Evolutionary conservation across 805 yeast genomes (phyloP), one percentile per base, ranked within the genome.

Genomic region (Wickerhamiella kurtzmanii): DNA sequence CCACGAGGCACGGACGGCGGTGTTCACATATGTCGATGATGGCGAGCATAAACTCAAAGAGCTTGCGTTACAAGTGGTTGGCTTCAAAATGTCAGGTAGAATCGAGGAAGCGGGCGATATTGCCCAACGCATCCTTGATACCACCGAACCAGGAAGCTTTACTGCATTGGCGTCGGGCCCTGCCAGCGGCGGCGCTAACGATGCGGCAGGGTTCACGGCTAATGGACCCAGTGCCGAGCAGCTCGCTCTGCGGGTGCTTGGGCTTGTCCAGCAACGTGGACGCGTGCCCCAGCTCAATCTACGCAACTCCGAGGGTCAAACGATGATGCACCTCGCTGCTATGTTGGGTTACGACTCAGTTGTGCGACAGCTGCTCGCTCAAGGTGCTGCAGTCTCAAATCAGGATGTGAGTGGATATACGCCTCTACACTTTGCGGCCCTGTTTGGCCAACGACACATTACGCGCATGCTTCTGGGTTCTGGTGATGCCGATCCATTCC

Each of bases 11-110:
- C 38, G 20, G 4, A 39, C 62, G 54, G 55, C 60, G 2, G 71
- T 84, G 1, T 92, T 92, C 64, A 87, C 97, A 0, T 92, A 92
- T 59, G 74, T 86, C 41, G 96, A 92, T 65, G 98, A 92, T 60
- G 83, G 96, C 8, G 98, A 92, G 64, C 75, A 92, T 54, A 96
- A 89, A 64, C 73, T 92, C 60, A 84, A 89, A 60, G 98, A 92
- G 65, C 70, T 92, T 52, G 98, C 98, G 1, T 71, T 92, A 56
- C 97, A 92, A 44, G 92, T 92, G 56, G 96, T 92, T 37, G 98
- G 98, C 1, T 70, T 88, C 64, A 89, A 89, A 66, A 87, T 89
- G 96, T 88, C 86, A 60, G 98, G 97, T 49, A 80, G 81, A 58
- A 68, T 92, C 48, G 97, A 92, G 60, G 96, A 89, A 64, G 96